Base-by-base conservation (phyloP, 805 yeast genomes). In the Nakazawaea molendinolei region DNA sequence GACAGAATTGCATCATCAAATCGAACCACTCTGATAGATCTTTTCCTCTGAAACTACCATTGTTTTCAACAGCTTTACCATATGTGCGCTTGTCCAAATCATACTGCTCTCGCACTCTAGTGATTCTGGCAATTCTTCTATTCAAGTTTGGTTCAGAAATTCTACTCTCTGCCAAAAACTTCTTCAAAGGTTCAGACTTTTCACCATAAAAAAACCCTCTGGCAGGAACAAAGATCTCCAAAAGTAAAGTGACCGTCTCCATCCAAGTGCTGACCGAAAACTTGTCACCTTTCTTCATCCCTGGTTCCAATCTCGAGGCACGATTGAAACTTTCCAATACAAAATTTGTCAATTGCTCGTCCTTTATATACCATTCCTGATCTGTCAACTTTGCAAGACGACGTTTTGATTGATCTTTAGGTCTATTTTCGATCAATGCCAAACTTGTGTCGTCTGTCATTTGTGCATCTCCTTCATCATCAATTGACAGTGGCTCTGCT, bases 11-110 rank as follows among this genome's bases (percentile, higher is more conserved):
- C 74, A 87, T 79, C 49, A 87, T 85, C 5, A 90, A 62, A 43
- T 73, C 76, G 55, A 86, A 86, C 98, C 98, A 92, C 24, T 71
- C 71, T 25, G 81, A 83, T 53, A 84, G 84, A 3, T 67, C 61
- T 15, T 87, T 59, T 0, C 95, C 96, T 39, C 95, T 67, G 50
- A 82, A 84, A 47, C 72, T 79, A 1, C 65, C 63, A 9, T 69
- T 68, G 6, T 23, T 16, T 14, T 36, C 39, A 14, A 13, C 71
- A 0, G 77, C 46, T 5, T 49, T 17, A 38, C 41, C 31, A 41
- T 36, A 25, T 43, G 44, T 57, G 40, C 47, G 55, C 43, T 43
- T 55, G 37, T 50, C 47, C 56, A 49, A 44, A 40, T 59, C 58
- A 43, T 63, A 64, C 52, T 65, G 89, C 46, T 79, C 82, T 42